These are phyloP conservation scores for Pholiota microspora DNA, from an alignment of 768 basidiomycete species.

Conservation along the genomic window DNA sequence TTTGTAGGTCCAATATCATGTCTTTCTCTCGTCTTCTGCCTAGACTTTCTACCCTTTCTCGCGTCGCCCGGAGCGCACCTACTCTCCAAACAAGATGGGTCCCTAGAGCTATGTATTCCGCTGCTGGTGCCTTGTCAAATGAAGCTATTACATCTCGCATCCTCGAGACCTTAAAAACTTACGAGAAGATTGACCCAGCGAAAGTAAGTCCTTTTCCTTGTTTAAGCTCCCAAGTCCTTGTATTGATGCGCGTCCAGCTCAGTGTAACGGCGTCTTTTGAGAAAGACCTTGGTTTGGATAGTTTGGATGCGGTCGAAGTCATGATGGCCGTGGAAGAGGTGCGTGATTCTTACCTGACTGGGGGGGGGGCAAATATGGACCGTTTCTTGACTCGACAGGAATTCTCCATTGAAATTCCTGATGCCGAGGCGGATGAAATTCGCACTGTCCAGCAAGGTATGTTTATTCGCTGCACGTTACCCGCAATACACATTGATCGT, in stretches of 20 bases:
- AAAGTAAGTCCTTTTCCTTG: slow-evolving; percentile 47
- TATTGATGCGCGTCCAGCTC: slow-evolving; percentile 45
- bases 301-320: slow-evolving; percentile 95
- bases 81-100: slow-evolving; percentile 35
- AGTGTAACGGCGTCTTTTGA: slow-evolving; percentile 63
- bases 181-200: slow-evolving; percentile 80
- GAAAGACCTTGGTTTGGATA: slow-evolving; percentile 89
- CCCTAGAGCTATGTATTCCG: slow-evolving; percentile 58
- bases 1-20: slow-evolving; percentile 31
- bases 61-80: slow-evolving; percentile 34
- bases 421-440: slow-evolving; percentile 94
- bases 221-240: background rate
- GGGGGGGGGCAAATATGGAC: background rate
- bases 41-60: slow-evolving; percentile 42
- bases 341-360: slow-evolving; percentile 10
- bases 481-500: slow-evolving; percentile 18
- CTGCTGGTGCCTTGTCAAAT: slow-evolving; percentile 62
- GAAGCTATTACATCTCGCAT: slow-evolving; percentile 73
- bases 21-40: slow-evolving; percentile 54
- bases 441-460: slow-evolving; percentile 88
- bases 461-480: slow-evolving; percentile 19
- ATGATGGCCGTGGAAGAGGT: slow-evolving; percentile 99
- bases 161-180: slow-evolving; percentile 80
- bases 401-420: slow-evolving; percentile 97
- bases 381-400: slow-evolving; percentile 51